Evolutionary conservation across 768 basidiomycete species (phyloP), one percentile per base, ranked within the genome.

Genomic region (Gymnopilus dilepis): DNA sequence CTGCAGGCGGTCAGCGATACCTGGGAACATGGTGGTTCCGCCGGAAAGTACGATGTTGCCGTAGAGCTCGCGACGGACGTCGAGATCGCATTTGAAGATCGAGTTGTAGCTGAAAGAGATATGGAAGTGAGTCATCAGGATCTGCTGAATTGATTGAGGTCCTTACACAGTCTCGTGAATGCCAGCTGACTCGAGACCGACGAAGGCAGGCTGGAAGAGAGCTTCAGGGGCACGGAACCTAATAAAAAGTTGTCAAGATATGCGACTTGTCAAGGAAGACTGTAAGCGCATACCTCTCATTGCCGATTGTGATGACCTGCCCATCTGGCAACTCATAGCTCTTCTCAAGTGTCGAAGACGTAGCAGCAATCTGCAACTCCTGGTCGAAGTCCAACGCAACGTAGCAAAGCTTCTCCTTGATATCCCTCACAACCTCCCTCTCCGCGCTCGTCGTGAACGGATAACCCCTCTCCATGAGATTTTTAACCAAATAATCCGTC

Each of bases 341-440:
- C 86, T 95, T 97, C 82, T 96, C 95, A 52, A 95, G 82, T 42
- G 91, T 86, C 48, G 92, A 94, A 22, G 90, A 92, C 72, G 93
- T 91, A 60, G 93, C 91, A 40, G 94, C 94, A 21, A 91, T 93
- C 78, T 93, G 90, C 67, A 96, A 81, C 78, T 97, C 95, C 77
- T 95, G 91, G 73, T 96, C 94, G 67, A 95, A 96, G 77, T 96
- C 94, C 63, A 95, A 85, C 38, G 94, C 94, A 65, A 97, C 95
- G 74, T 96, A 96, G 77, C 94, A 95, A 28, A 96, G 87, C 84
- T 94, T 95, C 85, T 95, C 94, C 84, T 97, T 97, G 84, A 97
- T 96, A 76, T 97, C 95, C 61, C 95, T 85, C 68, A 97, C 95
- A 61, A 97, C 94, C 87, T 95, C 94, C 71, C 88, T 86, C 79